phyloP scores from a whole-genome alignment of 2,329 filamentous ascomycete genomes.

The Verticillium klebahnii region DNA sequence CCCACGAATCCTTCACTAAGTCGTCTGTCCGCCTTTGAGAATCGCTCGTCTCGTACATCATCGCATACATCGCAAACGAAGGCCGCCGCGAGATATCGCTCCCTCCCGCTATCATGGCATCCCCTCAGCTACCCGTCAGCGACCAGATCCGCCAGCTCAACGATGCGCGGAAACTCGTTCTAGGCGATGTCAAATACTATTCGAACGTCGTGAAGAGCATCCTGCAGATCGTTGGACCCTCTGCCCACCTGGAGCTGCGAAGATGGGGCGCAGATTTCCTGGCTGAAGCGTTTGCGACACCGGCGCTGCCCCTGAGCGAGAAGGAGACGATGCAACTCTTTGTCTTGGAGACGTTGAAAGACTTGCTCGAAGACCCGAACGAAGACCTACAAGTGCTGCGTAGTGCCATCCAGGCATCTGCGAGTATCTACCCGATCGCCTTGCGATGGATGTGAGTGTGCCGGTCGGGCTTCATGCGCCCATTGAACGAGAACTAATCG shows the following conservation, averaged over 20 bases:
- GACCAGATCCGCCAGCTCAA: constrained; percentile 86
- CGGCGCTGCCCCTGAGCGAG: constrained; percentile 68
- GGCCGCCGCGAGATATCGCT: not conserved
- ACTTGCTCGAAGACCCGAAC: constrained; percentile 63
- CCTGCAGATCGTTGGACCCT: constrained; percentile 80
- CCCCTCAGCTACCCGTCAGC: constrained; percentile 51
- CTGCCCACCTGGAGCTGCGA: constrained; percentile 72
- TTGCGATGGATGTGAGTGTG: constrained; percentile 88
- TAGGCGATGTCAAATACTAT: constrained; percentile 84
- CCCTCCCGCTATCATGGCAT: constrained; percentile 40
- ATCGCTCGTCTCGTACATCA: not conserved
- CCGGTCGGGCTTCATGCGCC: not conserved
- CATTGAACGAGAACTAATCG: constrained; percentile 17
- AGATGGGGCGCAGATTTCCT: constrained; percentile 97
- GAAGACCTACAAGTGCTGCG: constrained; percentile 79
- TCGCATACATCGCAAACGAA: not conserved
- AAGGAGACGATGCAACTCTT: constrained; percentile 77
- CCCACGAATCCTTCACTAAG: constrained; percentile 3
- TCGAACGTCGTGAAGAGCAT: constrained; percentile 88
- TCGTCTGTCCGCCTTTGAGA: not conserved
- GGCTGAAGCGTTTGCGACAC: constrained; percentile 91
- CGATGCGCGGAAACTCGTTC: constrained; percentile 82
- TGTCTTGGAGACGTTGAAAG: constrained; percentile 72
- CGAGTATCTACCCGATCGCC: constrained; percentile 88
- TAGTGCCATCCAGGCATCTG: constrained; percentile 80